Evolutionary conservation across 2,329 filamentous ascomycete species (phyloP).

Genomic region (Proliferodiscus dingleyae): DNA sequence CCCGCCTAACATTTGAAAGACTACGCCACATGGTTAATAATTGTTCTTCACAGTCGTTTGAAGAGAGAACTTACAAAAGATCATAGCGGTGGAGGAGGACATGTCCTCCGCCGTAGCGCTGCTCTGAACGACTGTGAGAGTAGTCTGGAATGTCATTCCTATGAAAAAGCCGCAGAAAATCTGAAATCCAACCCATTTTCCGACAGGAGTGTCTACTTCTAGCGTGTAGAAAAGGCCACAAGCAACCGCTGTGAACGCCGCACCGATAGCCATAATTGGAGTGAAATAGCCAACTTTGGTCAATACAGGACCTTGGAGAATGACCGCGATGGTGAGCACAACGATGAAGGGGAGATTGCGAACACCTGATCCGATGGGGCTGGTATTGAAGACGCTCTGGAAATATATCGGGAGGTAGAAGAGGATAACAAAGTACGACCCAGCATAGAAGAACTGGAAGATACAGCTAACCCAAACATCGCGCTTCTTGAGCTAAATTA

Average conservation of each 20-base stretch:
- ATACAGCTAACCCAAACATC: too few species aligned
- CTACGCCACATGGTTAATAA: too few species aligned
- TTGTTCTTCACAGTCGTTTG: too few species aligned
- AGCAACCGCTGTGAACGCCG: constrained; percentile 25
- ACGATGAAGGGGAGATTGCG: constrained; percentile 2
- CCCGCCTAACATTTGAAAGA: constrained; percentile 20
- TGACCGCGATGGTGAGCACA: constrained; percentile 32
- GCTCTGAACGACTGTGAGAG: constrained; percentile 40
- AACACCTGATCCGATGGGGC: constrained; percentile 32
- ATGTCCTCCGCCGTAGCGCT: neutral
- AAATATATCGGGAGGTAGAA: constrained; percentile 2
- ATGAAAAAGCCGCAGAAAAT: constrained; percentile 13
- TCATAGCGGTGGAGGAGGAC: neutral
- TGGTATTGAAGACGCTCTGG: constrained; percentile 31
- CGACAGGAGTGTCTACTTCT: constrained; percentile 7
- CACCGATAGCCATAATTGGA: constrained; percentile 22
- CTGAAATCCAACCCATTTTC: constrained; percentile 20
- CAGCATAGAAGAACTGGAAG: too few species aligned
- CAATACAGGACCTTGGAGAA: constrained; percentile 38
- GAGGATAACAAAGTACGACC: neutral
- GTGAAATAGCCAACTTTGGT: constrained; percentile 30
- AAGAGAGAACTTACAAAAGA: too few species aligned
- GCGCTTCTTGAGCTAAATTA: too few species aligned
- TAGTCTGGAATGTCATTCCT: constrained; percentile 25
- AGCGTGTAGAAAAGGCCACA: constrained; percentile 33